These are phyloP conservation scores for Penicillium olsonii DNA, from an alignment of 2,329 filamentous ascomycete genomes.

Conservation along the genomic window DNA sequence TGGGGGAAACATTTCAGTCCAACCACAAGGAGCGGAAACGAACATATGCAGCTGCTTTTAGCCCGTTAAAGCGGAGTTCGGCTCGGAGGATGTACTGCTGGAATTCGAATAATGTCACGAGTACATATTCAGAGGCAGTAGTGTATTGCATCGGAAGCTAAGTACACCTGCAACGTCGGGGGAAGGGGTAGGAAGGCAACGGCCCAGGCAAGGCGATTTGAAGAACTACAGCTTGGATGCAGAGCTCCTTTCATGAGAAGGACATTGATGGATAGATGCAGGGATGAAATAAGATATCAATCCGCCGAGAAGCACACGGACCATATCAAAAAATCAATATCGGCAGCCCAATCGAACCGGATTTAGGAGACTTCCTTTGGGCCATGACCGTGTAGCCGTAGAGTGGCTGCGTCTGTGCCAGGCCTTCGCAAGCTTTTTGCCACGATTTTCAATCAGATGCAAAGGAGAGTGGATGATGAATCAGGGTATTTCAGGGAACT, in stretches of 20 bases:
- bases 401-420: slow-evolving; percentile 9
- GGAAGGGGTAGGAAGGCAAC: not conserved
- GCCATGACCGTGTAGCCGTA: slow-evolving; percentile 13
- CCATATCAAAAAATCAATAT: slow-evolving; percentile 16
- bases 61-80: slow-evolving; percentile 4
- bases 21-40: slow-evolving; percentile 2
- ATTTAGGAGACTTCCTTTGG: slow-evolving; percentile 2
- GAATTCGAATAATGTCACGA: slow-evolving; percentile 25
- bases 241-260: slow-evolving; percentile 16
- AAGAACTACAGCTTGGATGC: slow-evolving; percentile 4
- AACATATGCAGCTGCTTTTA: slow-evolving; percentile 1
- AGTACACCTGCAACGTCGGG: slow-evolving; percentile 6
- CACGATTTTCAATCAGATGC: slow-evolving; percentile 23
- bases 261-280: slow-evolving; percentile 11
- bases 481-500: slow-evolving; percentile 1
- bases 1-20: not conserved
- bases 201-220: not conserved
- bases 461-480: not conserved
- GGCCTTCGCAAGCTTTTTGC: slow-evolving; percentile 10
- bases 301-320: slow-evolving; percentile 13
- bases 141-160: slow-evolving; percentile 7
- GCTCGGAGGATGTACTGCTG: slow-evolving; percentile 9
- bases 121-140: slow-evolving; percentile 7
- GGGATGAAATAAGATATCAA: slow-evolving; percentile 6
- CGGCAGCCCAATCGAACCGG: slow-evolving; percentile 5